Evolutionary conservation across 306 rosid genomes (phyloP).

Genomic region (Cucurbita maxima): DNA sequence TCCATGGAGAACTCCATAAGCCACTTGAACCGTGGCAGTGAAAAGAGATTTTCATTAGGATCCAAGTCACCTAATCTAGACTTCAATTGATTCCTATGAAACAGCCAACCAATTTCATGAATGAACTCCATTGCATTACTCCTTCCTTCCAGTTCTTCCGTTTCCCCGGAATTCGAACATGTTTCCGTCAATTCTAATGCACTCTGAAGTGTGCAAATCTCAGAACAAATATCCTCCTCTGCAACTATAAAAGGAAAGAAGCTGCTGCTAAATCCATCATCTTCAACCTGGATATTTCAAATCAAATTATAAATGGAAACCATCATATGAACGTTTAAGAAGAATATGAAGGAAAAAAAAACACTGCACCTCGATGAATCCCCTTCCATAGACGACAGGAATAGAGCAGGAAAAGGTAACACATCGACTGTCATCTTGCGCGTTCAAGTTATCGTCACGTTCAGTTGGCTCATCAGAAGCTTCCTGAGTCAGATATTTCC

Average conservation of each 20-base stretch:
- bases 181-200: slow-evolving; percentile 40
- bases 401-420: slow-evolving; percentile 49
- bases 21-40: slow-evolving; percentile 53
- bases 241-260: slow-evolving; percentile 85
- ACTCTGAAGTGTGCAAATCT: slow-evolving; percentile 56
- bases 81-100: slow-evolving; percentile 51
- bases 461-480: slow-evolving; percentile 40
- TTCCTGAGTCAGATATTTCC: slow-evolving; percentile 55
- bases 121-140: slow-evolving; percentile 56
- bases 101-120: slow-evolving; percentile 93
- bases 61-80: slow-evolving; percentile 45
- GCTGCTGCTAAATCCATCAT: slow-evolving; percentile 66
- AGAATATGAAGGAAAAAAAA: not conserved
- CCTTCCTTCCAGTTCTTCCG: slow-evolving; percentile 38
- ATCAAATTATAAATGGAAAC: not conserved
- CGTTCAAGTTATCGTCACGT: slow-evolving; percentile 21
- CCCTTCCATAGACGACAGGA: slow-evolving; percentile 58
- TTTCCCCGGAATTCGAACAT: slow-evolving; percentile 6
- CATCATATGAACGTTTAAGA: not conserved
- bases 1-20: slow-evolving; percentile 81
- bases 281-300: slow-evolving; percentile 57
- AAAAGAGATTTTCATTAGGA: slow-evolving; percentile 37
- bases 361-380: slow-evolving; percentile 62
- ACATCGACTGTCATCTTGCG: slow-evolving; percentile 41
- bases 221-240: slow-evolving; percentile 73